Evolutionary conservation across 345 rosid species (phyloP), one percentile per base, ranked within the genome.

Genomic region (Limnanthes douglasii): DNA sequence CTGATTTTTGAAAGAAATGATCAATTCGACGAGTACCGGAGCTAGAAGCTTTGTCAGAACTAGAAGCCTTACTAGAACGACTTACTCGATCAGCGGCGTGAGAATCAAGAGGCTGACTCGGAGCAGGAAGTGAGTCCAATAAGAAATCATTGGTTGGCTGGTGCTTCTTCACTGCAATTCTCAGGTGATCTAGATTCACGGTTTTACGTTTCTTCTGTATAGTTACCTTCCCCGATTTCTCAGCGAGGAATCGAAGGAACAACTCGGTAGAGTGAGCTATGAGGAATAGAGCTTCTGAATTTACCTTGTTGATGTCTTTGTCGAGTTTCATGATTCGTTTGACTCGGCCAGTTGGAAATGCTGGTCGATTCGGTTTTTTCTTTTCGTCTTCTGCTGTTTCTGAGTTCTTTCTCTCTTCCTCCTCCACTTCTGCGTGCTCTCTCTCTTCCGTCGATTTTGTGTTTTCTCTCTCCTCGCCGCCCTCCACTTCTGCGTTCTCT

Each of bases 311-410:
- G 58, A 85, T 73, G 45, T 90, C 93, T 26, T 58, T 71, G 67
- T 90, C 96, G 35, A 81, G 66, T 54, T 83, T 88, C 78, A 83
- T 63, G 26, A 90, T 80, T 50, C 51, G 80, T 69, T 80, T 90
- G 9, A 90, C 61, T 37, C 83, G 70, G n/a, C 69, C 69, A 4
- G 50, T 22, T 4, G 96, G 88, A 21, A 88, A 68, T 31, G 69
- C 69, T 3, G 75, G 68, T 37, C 59, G 59, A 37, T 7, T 54
- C 12, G 54, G n/a, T n/a, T n/a, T n/a, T n/a, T n/a, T n/a, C n/a
- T n/a, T n/a, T n/a, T n/a, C n/a, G n/a, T n/a, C n/a, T n/a, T n/a
- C n/a, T n/a, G n/a, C n/a, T n/a, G n/a, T n/a, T n/a, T n/a, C n/a
- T n/a, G n/a, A n/a, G n/a, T n/a, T n/a, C n/a, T n/a, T n/a, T n/a